Percentiles rank a stretch among this genome's conserved stretches.
Evolutionary conservation across 768 basidiomycete genomes (phyloP).

Genomic region (Suillus decipiens): DNA sequence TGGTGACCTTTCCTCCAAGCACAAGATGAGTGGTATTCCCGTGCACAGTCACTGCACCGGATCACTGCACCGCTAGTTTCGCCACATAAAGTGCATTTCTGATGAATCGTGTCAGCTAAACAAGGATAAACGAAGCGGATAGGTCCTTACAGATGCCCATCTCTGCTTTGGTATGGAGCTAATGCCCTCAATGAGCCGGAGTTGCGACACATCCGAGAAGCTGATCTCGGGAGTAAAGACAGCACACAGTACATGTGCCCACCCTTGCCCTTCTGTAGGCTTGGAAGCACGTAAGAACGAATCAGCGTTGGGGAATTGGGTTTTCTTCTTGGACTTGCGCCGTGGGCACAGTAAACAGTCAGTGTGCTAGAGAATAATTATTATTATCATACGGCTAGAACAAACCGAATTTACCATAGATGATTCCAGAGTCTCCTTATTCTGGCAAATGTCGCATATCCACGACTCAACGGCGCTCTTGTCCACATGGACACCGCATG

Average conservation of each 20-base stretch:
- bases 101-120: conserved; percentile 13
- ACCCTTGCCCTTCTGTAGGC: conserved; percentile 90
- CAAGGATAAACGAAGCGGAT: conserved; percentile 9
- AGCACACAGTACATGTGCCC: conserved; percentile 90
- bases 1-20: conserved; percentile 83
- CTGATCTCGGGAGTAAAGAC: conserved; percentile 84
- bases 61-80: conserved; percentile 76
- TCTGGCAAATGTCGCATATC: conserved; percentile 87
- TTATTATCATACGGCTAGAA: conserved; percentile 8
- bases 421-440: conserved; percentile 78
- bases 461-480: conserved; percentile 68
- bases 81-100: conserved; percentile 80
- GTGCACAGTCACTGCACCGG: conserved; percentile 79
- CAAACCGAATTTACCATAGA: conserved; percentile 54
- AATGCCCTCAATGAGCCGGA: conserved; percentile 86
- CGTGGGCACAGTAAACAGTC: conserved; percentile 86
- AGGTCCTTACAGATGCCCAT: conserved; percentile 67
- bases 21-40: conserved; percentile 85
- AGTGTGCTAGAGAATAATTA: conserved; percentile 52
- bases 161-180: conserved; percentile 68
- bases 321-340: conserved; percentile 36
- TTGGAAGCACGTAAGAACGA: conserved; percentile 78
- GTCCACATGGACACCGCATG: conserved; percentile 69
- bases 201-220: conserved; percentile 71
- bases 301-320: conserved; percentile 51